A percentile compares a stretch with the other conserved stretches of the same genome.
Conservation (phyloP, 352 stramenopile species). For the Ophiocytium majus region DNA sequence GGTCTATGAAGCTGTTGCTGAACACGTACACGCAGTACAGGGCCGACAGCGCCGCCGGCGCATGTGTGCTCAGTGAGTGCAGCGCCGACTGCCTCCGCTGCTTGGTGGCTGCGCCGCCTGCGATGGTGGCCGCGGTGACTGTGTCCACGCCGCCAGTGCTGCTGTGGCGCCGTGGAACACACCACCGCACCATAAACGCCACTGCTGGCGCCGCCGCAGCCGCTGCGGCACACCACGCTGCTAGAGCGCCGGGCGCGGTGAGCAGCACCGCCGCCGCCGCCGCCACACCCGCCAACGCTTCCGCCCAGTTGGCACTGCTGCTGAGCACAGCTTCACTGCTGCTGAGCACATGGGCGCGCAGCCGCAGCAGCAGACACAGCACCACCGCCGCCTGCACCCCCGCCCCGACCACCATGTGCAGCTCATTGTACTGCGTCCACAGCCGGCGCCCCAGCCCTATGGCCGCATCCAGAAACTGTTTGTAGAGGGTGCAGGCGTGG, state of each 20-base stretch:
- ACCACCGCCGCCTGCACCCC: constrained; percentile 27
- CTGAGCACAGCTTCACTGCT: constrained; percentile 10
- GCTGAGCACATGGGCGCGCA: background rate
- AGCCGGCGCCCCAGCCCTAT: constrained; percentile 46
- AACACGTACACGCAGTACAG: constrained; percentile 61
- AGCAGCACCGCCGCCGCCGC: background rate
- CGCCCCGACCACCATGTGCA: constrained; percentile 40
- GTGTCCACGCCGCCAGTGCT: too few species aligned
- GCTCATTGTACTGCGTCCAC: constrained; percentile 56
- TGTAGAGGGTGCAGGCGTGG: constrained; percentile 40
- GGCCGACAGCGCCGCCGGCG: background rate
- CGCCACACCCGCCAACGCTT: background rate
- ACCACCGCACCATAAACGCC: background rate
- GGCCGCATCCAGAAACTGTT: constrained; percentile 43
- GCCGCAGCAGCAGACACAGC: background rate
- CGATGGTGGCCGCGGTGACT: too few species aligned
- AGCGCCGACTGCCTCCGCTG: too few species aligned
- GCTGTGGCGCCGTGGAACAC: too few species aligned
- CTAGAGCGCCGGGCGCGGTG: background rate
- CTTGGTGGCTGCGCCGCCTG: too few species aligned
- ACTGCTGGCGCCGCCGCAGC: background rate
- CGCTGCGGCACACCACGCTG: background rate
- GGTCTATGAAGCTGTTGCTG: constrained; percentile 57
- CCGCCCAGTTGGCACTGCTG: background rate
- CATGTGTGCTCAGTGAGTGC: too few species aligned